A percentile compares a stretch with the other conserved stretches of the same genome.
Evolutionary conservation across 257 asterid genomes (phyloP).

Genomic region (Lavandula angustifolia): DNA sequence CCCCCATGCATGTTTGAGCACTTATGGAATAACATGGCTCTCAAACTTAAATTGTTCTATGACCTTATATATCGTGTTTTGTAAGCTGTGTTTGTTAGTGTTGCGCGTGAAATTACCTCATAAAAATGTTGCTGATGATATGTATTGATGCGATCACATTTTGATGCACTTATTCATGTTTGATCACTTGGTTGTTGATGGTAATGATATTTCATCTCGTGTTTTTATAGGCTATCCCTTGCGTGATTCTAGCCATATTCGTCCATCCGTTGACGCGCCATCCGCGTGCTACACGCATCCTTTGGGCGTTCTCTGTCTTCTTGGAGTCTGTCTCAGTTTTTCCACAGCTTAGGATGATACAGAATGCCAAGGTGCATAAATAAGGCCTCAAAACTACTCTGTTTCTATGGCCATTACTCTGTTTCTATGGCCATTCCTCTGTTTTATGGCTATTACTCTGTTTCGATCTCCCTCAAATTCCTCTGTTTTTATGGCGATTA

Average conservation of each 20-base stretch:
- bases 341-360: constrained; percentile 91
- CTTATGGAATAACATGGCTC: neutral
- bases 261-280: constrained; percentile 64
- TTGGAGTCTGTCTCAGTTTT: constrained; percentile 78
- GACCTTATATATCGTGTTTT: too few relatives aligned
- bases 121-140: neutral
- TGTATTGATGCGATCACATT: too few relatives aligned
- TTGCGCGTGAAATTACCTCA: neutral
- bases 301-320: constrained; percentile 84
- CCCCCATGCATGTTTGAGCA: neutral
- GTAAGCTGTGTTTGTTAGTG: too few relatives aligned
- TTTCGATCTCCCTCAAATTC: too few relatives aligned
- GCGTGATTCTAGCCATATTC: constrained; percentile 48
- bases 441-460: too few relatives aligned
- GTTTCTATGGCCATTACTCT: neutral
- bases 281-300: constrained; percentile 38
- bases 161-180: too few relatives aligned
- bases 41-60: too few relatives aligned
- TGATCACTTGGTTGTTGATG: too few relatives aligned
- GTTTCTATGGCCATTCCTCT: too few relatives aligned
- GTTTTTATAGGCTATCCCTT: constrained; percentile 20
- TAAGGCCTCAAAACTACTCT: neutral
- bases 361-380: constrained; percentile 65
- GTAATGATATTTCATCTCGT: constrained; percentile 1
- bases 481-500: too few relatives aligned